Evolutionary conservation across 768 basidiomycete species (phyloP).

Genomic region (Lactarius sanguifluus): DNA sequence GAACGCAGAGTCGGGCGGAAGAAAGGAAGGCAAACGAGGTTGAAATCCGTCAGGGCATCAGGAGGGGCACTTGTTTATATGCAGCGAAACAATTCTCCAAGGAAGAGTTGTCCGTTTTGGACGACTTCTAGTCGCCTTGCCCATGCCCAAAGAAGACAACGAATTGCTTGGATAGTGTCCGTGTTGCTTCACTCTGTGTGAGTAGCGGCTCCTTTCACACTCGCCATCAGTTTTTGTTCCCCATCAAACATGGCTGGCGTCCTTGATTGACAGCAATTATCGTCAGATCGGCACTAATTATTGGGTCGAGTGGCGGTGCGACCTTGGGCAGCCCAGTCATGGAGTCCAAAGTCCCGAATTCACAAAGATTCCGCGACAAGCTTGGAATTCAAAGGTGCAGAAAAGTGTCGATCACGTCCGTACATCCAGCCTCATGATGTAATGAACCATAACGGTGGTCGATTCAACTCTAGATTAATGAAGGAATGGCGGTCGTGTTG

Average conservation of each 20-base stretch:
- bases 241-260: neutral
- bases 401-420: conserved; percentile 13
- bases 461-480: conserved; percentile 3
- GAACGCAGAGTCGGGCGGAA: conserved; percentile 8
- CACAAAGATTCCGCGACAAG: neutral
- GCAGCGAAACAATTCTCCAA: neutral
- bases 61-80: conserved; percentile 22
- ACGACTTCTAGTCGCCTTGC: conserved; percentile 17
- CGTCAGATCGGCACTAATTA: neutral
- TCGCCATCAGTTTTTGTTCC: neutral
- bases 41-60: neutral
- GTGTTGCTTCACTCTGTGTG: neutral
- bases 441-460: neutral
- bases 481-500: neutral
- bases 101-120: neutral
- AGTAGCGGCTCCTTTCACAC: conserved; percentile 1
- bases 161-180: conserved; percentile 7
- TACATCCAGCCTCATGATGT: conserved; percentile 17
- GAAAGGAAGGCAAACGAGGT: neutral
- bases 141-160: conserved; percentile 17
- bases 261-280: neutral
- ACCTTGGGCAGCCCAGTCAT: neutral
- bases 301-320: too few species aligned
- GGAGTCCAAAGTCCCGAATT: conserved; percentile 1
- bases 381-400: conserved; percentile 18